phyloP scores from a whole-genome alignment of 2,329 filamentous ascomycete genomes.

The Nothophoma quercina region DNA sequence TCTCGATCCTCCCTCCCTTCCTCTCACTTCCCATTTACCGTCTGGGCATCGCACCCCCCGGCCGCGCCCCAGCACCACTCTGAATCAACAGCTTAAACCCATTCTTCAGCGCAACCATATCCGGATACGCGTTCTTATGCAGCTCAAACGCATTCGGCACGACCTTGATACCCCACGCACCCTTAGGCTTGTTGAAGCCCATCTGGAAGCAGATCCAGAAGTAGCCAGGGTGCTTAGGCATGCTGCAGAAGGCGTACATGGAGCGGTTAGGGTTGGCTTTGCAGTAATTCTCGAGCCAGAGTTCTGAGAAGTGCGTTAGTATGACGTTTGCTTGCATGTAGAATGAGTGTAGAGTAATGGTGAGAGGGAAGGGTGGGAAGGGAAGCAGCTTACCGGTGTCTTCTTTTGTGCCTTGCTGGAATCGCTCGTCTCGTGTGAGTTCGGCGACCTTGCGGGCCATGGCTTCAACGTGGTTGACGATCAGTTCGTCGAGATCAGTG shows the following conservation, averaged over 20 bases:
- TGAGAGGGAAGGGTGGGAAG: not conserved
- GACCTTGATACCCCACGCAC: slow-evolving; percentile 85
- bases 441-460: slow-evolving; percentile 99
- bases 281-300: slow-evolving; percentile 95
- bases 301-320: slow-evolving; percentile 65
- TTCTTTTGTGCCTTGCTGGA: slow-evolving; percentile 78
- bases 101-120: slow-evolving; percentile 95
- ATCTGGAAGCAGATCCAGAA: slow-evolving; percentile 98
- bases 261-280: slow-evolving; percentile 94
- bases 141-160: slow-evolving; percentile 94
- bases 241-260: slow-evolving; percentile 94
- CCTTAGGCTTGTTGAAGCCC: slow-evolving; percentile 74
- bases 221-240: slow-evolving; percentile 89
- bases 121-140: slow-evolving; percentile 86
- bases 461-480: slow-evolving; percentile 94
- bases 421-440: slow-evolving; percentile 94
- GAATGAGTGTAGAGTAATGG: too few relatives aligned
- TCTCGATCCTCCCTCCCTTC: not conserved
- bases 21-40: not conserved
- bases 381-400: slow-evolving; percentile 77
- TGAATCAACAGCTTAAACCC: slow-evolving; percentile 87
- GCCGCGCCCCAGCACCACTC: slow-evolving; percentile 12
- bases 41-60: slow-evolving; percentile 5
- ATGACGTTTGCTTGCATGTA: too few relatives aligned
- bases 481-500: slow-evolving; percentile 94